A percentile compares a stretch with the other conserved stretches of the same genome.
phyloP scores from a whole-genome alignment of 2,329 filamentous ascomycete genomes.

The Alternaria brassicae region DNA sequence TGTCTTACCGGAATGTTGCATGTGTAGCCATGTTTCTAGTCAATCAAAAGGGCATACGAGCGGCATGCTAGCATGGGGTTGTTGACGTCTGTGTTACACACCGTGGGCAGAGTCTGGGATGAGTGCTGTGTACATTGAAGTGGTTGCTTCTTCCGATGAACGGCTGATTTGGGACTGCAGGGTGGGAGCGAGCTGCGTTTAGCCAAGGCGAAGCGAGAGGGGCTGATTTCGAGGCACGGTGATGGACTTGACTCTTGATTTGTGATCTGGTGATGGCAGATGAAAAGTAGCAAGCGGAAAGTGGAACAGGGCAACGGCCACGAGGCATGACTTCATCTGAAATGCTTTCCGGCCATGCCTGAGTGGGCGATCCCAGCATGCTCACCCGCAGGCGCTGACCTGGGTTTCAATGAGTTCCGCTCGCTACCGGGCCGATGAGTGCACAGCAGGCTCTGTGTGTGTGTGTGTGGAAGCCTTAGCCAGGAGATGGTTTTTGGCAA shows the following conservation, averaged over 20 bases:
- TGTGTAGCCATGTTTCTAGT: conserved; percentile 25
- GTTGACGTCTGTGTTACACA: conserved; percentile 21
- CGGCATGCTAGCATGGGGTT: conserved; percentile 11
- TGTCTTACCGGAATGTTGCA: conserved; percentile 28
- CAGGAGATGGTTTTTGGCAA: conserved; percentile 18
- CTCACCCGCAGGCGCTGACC: conserved; percentile 22
- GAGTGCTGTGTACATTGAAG: conserved; percentile 20
- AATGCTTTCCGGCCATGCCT: conserved; percentile 23
- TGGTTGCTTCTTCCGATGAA: conserved; percentile 18
- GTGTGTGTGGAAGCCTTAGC: too few relatives aligned
- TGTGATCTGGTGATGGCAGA: conserved; percentile 24
- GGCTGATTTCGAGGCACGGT: conserved; percentile 7
- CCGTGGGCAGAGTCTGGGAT: conserved; percentile 15
- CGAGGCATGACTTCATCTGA: conserved; percentile 33
- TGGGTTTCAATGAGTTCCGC: conserved; percentile 26
- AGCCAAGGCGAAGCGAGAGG: conserved; percentile 14
- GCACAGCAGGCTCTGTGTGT: conserved; percentile 6
- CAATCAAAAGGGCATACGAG: conserved; percentile 23
- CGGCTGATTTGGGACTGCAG: conserved; percentile 24
- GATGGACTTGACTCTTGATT: conserved; percentile 14
- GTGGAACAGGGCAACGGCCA: conserved; percentile 22
- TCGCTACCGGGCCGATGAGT: conserved; percentile 38
- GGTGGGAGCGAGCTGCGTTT: conserved; percentile 5
- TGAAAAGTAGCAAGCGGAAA: background rate
- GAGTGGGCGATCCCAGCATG: conserved; percentile 31